Evolutionary conservation across 148 eudicot species (phyloP).

Genomic region (Pouteria glomerata): DNA sequence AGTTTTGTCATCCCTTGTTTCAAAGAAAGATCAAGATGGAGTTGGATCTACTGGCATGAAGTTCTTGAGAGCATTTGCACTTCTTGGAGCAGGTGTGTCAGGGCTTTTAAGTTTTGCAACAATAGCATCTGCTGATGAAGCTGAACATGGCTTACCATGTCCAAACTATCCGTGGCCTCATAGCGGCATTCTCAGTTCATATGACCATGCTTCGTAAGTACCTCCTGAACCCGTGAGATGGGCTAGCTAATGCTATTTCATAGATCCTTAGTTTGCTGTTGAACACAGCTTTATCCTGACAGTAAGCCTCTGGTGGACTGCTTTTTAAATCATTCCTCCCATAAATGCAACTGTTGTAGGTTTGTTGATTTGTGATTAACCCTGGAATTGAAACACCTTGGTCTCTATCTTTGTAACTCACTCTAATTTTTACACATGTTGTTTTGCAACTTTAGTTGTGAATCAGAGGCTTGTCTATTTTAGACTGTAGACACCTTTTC

Average conservation of each 20-base stretch:
- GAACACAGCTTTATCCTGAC: neutral
- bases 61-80: conserved; percentile 58
- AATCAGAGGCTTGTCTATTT: neutral
- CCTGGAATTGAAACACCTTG: neutral
- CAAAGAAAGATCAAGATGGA: conserved; percentile 57
- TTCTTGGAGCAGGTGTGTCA: conserved; percentile 80
- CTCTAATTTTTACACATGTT: neutral
- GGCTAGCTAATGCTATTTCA: neutral
- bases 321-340: neutral
- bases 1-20: conserved; percentile 47
- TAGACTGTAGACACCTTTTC: neutral
- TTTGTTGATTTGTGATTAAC: neutral
- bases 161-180: conserved; percentile 96
- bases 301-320: neutral
- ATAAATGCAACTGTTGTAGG: neutral
- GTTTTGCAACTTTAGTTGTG: neutral
- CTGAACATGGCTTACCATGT: conserved; percentile 79
- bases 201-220: conserved; percentile 96
- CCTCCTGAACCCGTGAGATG: neutral
- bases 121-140: conserved; percentile 81
- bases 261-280: neutral
- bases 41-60: conserved; percentile 52
- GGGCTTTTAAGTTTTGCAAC: conserved; percentile 78
- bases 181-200: conserved; percentile 85
- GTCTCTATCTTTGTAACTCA: neutral